These are phyloP conservation scores for Urostyla sp. DNA, from an alignment of 73 alveolate genomes.

Conservation along the genomic window DNA sequence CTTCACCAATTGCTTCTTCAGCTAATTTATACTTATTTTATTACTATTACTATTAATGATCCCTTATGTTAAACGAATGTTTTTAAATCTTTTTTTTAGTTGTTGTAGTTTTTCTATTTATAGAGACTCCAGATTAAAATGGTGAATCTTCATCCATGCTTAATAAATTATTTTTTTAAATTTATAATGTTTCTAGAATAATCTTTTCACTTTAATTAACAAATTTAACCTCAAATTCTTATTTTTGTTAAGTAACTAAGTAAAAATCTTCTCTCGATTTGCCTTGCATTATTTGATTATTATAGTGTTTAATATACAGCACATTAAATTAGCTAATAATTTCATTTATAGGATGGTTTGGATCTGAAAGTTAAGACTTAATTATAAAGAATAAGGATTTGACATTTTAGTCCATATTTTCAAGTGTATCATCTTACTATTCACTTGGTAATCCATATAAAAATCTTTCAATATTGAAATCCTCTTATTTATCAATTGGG, in stretches of 20 bases:
- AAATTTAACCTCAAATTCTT: neutral
- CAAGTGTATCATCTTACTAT: neutral
- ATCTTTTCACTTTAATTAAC: neutral
- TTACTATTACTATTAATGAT: neutral
- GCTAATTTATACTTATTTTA: conserved; percentile 2
- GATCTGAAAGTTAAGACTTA: neutral
- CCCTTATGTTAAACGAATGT: neutral
- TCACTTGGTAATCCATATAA: conserved; percentile 8
- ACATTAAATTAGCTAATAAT: neutral
- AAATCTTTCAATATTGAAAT: conserved; percentile 10
- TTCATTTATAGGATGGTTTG: conserved; percentile 1
- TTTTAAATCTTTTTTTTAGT: neutral
- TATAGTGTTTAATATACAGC: neutral
- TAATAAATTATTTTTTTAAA: neutral
- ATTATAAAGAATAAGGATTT: conserved; percentile 1
- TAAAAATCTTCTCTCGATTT: neutral
- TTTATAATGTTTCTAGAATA: neutral
- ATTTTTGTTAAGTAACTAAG: neutral
- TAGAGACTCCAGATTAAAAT: neutral
- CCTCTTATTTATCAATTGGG: no score
- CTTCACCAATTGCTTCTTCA: neutral
- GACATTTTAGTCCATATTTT: neutral
- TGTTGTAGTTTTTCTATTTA: neutral
- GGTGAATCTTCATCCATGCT: neutral
- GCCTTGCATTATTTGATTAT: neutral